Conservation (phyloP, 139 green algal genomes). For the Cymbomonas tetramitiformis region DNA sequence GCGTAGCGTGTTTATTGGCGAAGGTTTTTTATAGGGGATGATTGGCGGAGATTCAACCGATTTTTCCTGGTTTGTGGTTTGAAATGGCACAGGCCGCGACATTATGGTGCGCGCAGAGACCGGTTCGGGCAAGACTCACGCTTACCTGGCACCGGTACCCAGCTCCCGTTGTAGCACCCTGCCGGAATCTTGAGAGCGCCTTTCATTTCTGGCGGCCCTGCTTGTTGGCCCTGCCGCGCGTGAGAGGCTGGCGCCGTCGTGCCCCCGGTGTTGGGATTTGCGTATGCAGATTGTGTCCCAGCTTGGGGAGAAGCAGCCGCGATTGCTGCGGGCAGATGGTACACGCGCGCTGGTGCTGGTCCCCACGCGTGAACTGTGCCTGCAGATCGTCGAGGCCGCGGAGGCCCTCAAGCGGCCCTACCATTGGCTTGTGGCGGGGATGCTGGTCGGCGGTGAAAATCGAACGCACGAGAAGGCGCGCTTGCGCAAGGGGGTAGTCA, state of each 20-base stretch:
- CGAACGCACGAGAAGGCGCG: conserved; percentile 79
- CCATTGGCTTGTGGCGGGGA: conserved; percentile 27
- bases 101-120: conserved; percentile 7
- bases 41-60: no score
- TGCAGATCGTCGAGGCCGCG: background rate
- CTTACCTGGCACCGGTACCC: conserved; percentile 2
- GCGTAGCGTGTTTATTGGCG: no score
- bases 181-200: no score
- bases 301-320: background rate
- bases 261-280: no score
- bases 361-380: conserved; percentile 4
- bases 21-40: no score
- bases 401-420: background rate
- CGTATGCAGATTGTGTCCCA: background rate
- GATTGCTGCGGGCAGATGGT: conserved; percentile 1
- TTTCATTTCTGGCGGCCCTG: no score
- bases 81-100: no score
- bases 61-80: no score
- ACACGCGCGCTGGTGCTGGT: conserved; percentile 5
- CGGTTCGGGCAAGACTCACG: conserved; percentile 7
- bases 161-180: no score
- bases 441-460: conserved; percentile 72
- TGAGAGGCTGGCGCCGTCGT: no score
- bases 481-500: conserved; percentile 39
- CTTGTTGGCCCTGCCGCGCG: no score